phyloP scores from a whole-genome alignment of 2,329 filamentous ascomycete species.

The Fusarium sp. region DNA sequence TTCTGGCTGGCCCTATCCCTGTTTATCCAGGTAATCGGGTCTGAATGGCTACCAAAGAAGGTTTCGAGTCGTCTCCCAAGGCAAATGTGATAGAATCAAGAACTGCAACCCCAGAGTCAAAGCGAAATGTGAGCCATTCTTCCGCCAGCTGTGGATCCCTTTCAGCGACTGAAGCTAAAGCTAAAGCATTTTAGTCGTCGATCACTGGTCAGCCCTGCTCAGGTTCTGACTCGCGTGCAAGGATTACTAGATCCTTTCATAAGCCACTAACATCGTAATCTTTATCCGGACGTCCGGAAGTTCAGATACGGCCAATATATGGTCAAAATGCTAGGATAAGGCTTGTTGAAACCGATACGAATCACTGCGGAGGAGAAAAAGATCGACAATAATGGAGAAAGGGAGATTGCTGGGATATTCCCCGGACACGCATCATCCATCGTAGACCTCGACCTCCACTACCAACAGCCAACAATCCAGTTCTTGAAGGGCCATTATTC shows the following conservation, averaged over 20 bases:
- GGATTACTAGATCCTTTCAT: slow-evolving; percentile 1
- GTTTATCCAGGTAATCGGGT: slow-evolving; percentile 2
- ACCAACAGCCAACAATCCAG: not conserved
- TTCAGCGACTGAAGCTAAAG: not conserved
- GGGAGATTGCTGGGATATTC: slow-evolving; percentile 1
- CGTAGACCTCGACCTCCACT: too few species aligned
- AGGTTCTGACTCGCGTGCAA: slow-evolving; percentile 12
- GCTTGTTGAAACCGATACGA: not conserved
- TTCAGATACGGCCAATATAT: not conserved
- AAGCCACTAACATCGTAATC: slow-evolving; percentile 6
- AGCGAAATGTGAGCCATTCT: slow-evolving; percentile 5
- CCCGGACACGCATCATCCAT: slow-evolving; percentile 5
- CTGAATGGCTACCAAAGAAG: not conserved
- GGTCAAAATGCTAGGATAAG: not conserved
- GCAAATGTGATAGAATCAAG: slow-evolving; percentile 8
- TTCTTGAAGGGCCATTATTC: not conserved
- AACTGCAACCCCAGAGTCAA: slow-evolving; percentile 7
- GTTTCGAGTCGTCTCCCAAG: not conserved
- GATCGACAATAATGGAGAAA: not conserved
- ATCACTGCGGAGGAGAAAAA: not conserved
- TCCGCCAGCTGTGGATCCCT: not conserved
- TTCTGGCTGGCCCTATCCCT: not conserved
- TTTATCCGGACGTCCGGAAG: slow-evolving; percentile 9
- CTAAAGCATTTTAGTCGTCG: slow-evolving; percentile 12
- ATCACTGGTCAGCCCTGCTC: slow-evolving; percentile 19